Conservation (phyloP, 768 basidiomycete species). For the Psilocybe cubensis region DNA sequence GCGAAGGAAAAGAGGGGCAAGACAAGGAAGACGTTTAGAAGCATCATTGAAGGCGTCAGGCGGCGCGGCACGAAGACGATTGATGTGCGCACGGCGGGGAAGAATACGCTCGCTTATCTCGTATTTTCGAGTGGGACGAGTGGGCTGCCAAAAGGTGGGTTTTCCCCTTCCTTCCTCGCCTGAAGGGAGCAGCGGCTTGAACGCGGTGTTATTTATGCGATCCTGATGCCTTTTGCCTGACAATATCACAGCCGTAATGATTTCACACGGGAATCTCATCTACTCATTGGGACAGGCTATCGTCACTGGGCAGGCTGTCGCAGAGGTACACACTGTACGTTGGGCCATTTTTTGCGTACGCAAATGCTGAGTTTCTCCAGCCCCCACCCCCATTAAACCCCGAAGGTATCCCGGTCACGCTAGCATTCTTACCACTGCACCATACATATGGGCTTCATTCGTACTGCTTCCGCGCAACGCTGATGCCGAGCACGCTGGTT, state of each 20-base stretch:
- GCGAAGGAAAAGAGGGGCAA: constrained; percentile 17
- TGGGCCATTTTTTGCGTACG: no score
- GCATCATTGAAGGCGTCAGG: constrained; percentile 45
- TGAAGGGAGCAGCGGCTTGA: no score
- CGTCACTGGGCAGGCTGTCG: constrained; percentile 29
- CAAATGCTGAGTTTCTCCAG: no score
- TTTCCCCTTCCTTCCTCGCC: neutral
- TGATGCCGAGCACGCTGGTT: constrained; percentile 49
- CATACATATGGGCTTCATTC: constrained; percentile 68
- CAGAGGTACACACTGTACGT: constrained; percentile 44
- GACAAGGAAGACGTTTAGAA: constrained; percentile 46
- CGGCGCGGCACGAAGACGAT: constrained; percentile 40
- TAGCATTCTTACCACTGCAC: constrained; percentile 70
- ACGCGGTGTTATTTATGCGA: neutral
- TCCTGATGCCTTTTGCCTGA: neutral
- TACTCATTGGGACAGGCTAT: constrained; percentile 43
- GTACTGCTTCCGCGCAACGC: constrained; percentile 50
- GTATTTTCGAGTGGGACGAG: constrained; percentile 81
- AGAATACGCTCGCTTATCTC: constrained; percentile 67
- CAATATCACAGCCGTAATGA: constrained; percentile 59
- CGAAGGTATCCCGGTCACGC: constrained; percentile 46
- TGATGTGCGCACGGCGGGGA: constrained; percentile 46
- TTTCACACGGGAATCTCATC: constrained; percentile 67
- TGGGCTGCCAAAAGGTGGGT: constrained; percentile 71
- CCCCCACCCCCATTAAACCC: constrained; percentile 42